Evolutionary conservation across 2,329 filamentous ascomycete genomes (phyloP).

Genomic region (Stromatinia cepivora): DNA sequence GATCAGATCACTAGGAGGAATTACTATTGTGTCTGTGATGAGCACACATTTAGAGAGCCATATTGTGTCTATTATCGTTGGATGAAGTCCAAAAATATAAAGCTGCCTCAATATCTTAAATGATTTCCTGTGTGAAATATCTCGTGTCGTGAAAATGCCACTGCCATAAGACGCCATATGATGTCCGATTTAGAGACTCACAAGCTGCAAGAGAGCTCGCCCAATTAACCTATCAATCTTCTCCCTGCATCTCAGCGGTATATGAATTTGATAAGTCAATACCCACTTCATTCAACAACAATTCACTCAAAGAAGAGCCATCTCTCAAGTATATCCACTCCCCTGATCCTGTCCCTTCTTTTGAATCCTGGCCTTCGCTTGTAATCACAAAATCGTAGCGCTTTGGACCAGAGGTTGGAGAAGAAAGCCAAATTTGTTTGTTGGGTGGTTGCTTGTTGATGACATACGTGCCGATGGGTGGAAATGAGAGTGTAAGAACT

Average conservation of each 20-base stretch:
- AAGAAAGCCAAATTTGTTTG: slow-evolving; percentile 96
- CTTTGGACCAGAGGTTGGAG: slow-evolving; percentile 87
- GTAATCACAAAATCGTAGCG: slow-evolving; percentile 85
- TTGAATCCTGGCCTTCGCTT: slow-evolving; percentile 72
- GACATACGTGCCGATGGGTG: slow-evolving; percentile 76
- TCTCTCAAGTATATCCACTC: slow-evolving; percentile 90
- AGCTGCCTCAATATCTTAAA: neutral
- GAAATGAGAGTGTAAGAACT: slow-evolving; percentile 75
- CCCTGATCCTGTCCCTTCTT: slow-evolving; percentile 71
- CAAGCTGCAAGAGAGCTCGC: neutral
- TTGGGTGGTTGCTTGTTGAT: slow-evolving; percentile 99
- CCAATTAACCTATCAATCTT: neutral
- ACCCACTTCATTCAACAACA: slow-evolving; percentile 75
- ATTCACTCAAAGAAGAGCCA: slow-evolving; percentile 68
- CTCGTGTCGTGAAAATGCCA: slow-evolving; percentile 9
- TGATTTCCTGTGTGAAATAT: neutral
- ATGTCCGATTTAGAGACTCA: neutral
- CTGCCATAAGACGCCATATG: neutral
- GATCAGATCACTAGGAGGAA: neutral
- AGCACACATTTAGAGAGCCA: slow-evolving; percentile 1
- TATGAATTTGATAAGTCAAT: slow-evolving; percentile 48
- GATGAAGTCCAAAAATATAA: neutral
- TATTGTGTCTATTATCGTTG: neutral
- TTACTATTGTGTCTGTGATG: neutral
- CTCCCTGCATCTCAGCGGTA: slow-evolving; percentile 1